These are phyloP conservation scores for Emmonsiellopsis sp. DNA, from an alignment of 2,329 filamentous ascomycete genomes.

Conservation along the genomic window DNA sequence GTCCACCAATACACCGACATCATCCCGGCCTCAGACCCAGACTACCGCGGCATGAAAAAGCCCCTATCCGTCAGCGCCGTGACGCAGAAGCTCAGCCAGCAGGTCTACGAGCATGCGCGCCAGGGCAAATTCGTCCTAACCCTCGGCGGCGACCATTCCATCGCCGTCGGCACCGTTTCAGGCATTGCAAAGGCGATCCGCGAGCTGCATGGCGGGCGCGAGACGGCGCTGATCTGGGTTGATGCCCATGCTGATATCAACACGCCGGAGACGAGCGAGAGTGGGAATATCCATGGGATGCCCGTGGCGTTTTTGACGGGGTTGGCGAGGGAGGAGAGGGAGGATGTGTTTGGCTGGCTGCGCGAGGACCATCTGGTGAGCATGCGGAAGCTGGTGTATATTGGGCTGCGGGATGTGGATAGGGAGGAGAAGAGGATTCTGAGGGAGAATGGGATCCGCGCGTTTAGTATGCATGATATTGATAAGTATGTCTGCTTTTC, in stretches of 20 bases:
- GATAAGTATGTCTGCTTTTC: conserved; percentile 55
- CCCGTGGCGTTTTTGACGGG: conserved; percentile 87
- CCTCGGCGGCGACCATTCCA: conserved; percentile 89
- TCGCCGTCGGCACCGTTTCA: conserved; percentile 87
- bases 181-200: conserved; percentile 78
- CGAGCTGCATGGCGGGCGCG: conserved; percentile 64
- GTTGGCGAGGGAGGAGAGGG: conserved; percentile 63
- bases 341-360: conserved; percentile 86
- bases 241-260: conserved; percentile 98
- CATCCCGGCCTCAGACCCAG: conserved; percentile 60
- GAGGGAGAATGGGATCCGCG: conserved; percentile 80
- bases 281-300: conserved; percentile 97
- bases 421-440: conserved; percentile 88
- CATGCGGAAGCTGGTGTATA: conserved; percentile 86
- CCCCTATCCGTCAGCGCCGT: conserved; percentile 77
- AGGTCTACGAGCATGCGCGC: conserved; percentile 79
- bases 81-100: conserved; percentile 65
- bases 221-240: conserved; percentile 96
- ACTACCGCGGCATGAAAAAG: conserved; percentile 89
- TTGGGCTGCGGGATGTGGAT: conserved; percentile 88
- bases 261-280: conserved; percentile 78
- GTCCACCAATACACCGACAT: conserved; percentile 76
- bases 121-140: conserved; percentile 83
- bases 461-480: conserved; percentile 97
- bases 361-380: conserved; percentile 50